These are phyloP conservation scores for Lagenaria siceraria DNA, from an alignment of 306 rosid genomes.

Conservation along the genomic window DNA sequence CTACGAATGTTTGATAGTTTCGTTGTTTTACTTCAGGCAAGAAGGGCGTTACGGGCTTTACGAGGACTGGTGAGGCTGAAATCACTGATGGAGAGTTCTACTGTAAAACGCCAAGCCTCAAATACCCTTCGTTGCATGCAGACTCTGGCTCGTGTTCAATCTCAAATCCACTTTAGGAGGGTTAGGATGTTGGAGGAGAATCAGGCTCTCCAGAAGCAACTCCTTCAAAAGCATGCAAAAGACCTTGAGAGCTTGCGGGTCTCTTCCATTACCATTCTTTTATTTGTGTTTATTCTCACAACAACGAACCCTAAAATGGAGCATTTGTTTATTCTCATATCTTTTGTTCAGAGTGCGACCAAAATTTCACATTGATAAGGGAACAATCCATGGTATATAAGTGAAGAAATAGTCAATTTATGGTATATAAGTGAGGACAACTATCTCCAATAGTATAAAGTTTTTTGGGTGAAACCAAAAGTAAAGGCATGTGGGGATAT, in stretches of 20 bases:
- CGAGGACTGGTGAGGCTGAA: slow-evolving; percentile 92
- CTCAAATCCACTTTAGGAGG: slow-evolving; percentile 86
- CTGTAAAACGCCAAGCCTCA: slow-evolving; percentile 81
- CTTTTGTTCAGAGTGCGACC: too few species aligned
- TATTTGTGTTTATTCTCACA: background rate
- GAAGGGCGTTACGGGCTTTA: slow-evolving; percentile 81
- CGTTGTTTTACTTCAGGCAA: slow-evolving; percentile 35
- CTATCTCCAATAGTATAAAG: too few species aligned
- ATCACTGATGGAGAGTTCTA: slow-evolving; percentile 67
- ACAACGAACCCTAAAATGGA: background rate
- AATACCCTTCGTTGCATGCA: slow-evolving; percentile 91
- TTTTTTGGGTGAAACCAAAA: too few species aligned
- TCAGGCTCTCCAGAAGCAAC: slow-evolving; percentile 88
- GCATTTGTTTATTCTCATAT: background rate
- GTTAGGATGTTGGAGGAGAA: slow-evolving; percentile 87
- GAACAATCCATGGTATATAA: too few species aligned
- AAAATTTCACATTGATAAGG: too few species aligned
- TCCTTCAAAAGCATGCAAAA: slow-evolving; percentile 81
- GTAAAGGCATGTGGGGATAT: too few species aligned
- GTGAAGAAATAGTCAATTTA: too few species aligned
- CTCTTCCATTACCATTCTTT: slow-evolving; percentile 17
- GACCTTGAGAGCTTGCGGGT: slow-evolving; percentile 86
- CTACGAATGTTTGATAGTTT: background rate
- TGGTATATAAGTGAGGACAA: too few species aligned
- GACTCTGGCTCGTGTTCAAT: slow-evolving; percentile 85